phyloP scores from a whole-genome alignment of 2,329 filamentous ascomycete genomes.

The Cercospora janseana region DNA sequence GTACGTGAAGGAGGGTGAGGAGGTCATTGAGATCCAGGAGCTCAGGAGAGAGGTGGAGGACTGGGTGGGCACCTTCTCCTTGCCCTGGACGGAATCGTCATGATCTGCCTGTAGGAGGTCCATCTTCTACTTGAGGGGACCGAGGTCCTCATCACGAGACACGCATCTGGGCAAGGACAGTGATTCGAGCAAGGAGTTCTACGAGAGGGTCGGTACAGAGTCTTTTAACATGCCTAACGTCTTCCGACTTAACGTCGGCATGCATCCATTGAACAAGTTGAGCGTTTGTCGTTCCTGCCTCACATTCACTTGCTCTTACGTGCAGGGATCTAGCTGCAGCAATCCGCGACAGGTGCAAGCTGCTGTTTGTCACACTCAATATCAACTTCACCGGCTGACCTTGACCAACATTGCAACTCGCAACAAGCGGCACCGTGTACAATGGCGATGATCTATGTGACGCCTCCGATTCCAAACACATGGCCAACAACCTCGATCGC shows the following conservation, averaged over 20 bases:
- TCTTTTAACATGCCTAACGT: conserved; percentile 7
- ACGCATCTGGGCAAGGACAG: neutral
- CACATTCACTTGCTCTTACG: conserved; percentile 12
- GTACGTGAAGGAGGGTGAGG: conserved; percentile 65
- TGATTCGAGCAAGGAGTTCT: conserved; percentile 5
- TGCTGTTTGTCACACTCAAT: neutral
- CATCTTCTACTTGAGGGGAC: neutral
- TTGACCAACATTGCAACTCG: neutral
- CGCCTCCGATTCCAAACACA: neutral
- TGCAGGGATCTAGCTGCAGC: neutral
- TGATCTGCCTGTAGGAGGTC: conserved; percentile 8
- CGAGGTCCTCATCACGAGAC: neutral
- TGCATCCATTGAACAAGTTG: neutral
- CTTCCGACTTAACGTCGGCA: neutral
- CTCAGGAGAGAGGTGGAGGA: conserved; percentile 72
- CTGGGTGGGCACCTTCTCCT: conserved; percentile 71
- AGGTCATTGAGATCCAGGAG: conserved; percentile 68
- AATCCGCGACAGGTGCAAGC: conserved; percentile 1
- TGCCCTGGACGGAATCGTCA: conserved; percentile 57
- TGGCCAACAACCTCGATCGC: neutral
- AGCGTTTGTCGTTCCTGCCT: conserved; percentile 1
- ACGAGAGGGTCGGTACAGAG: conserved; percentile 16
- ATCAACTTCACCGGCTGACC: neutral
- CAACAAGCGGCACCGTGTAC: neutral
- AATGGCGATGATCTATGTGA: neutral